Evolutionary conservation across 2,329 filamentous ascomycete species (phyloP), one percentile per base, ranked within the genome.

Genomic region (Neofusicoccum cordaticola): DNA sequence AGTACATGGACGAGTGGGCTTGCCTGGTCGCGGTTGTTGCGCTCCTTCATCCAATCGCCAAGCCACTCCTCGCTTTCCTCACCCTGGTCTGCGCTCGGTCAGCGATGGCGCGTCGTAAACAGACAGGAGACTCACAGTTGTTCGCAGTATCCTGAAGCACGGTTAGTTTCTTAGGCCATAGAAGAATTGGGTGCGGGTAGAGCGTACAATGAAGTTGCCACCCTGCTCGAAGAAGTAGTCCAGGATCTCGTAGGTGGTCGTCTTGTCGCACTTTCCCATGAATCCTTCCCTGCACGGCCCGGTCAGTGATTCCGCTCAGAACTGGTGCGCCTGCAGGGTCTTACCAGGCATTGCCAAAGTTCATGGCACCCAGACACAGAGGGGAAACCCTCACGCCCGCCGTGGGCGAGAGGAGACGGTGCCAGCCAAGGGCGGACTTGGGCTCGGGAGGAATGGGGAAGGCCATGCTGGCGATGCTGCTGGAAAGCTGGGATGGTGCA

Each of bases 201-300:
- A 31, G 19, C 4, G 3, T 42, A 35, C 52, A 71, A 92, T 88
- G 74, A 92, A 91, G 77, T 92, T 92, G 27, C 90, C 89, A 3
- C 87, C 87, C 0, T 87, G 82, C 5, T 83, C 82, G 66, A 84
- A 86, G 76, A 85, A 91, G 71, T 84, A 86, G 71, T 92, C 88
- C 8, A 92, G 81, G 31, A 92, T 85, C 19, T 81, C 79, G 68
- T 90, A 88, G 1, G 85, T 81, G 1, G 83, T 83, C 57, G 85
- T 80, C 72, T 90, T 86, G 72, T 71, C 63, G 51, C 57, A 62
- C 11, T 65, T 52, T 45, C 53, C 63, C 53, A 65, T 42, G 42
- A 63, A 45, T 3, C 11, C 7, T n/a, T 37, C 37, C 58, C 37
- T 39, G 37, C 11, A 11, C 37, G 11, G 9, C 37, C 4, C 13